Percentiles rank a stretch among this genome's conserved stretches.
Conservation (phyloP, 441 rosid genomes). For the Eruca vesicaria region DNA sequence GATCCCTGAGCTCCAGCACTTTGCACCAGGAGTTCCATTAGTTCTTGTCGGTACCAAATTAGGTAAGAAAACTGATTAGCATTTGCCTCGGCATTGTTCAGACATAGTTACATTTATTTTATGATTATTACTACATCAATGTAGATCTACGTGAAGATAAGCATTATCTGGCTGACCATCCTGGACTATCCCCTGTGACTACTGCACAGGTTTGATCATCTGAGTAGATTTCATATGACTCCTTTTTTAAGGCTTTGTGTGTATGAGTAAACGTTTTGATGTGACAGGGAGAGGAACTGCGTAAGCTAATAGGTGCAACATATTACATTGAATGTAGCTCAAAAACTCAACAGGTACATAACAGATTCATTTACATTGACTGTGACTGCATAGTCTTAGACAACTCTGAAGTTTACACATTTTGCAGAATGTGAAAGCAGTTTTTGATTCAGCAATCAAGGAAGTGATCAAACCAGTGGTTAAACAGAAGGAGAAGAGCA, state of each 20-base stretch:
- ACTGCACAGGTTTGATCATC: constrained; percentile 70
- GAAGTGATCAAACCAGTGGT: constrained; percentile 88
- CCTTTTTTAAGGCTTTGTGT: constrained; percentile 11
- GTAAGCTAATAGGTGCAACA: constrained; percentile 88
- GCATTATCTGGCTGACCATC: constrained; percentile 95
- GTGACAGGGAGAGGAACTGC: constrained; percentile 92
- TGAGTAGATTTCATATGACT: neutral
- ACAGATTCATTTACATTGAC: neutral
- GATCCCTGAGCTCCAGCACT: constrained; percentile 98
- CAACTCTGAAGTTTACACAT: neutral
- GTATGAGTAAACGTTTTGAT: neutral
- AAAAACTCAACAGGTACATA: constrained; percentile 87
- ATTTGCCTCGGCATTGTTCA: neutral
- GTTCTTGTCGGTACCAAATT: constrained; percentile 95
- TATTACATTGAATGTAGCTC: constrained; percentile 98
- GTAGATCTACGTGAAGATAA: constrained; percentile 97
- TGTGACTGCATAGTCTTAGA: neutral
- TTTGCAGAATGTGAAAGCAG: constrained; percentile 90
- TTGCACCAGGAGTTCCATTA: constrained; percentile 84
- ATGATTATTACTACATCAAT: constrained; percentile 9
- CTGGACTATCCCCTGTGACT: constrained; percentile 90
- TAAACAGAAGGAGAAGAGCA: constrained; percentile 67
- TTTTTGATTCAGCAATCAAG: constrained; percentile 91
- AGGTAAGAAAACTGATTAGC: constrained; percentile 49
- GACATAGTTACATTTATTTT: neutral